phyloP scores from a whole-genome alignment of 2,329 filamentous ascomycete species.

The Microsporum canis region DNA sequence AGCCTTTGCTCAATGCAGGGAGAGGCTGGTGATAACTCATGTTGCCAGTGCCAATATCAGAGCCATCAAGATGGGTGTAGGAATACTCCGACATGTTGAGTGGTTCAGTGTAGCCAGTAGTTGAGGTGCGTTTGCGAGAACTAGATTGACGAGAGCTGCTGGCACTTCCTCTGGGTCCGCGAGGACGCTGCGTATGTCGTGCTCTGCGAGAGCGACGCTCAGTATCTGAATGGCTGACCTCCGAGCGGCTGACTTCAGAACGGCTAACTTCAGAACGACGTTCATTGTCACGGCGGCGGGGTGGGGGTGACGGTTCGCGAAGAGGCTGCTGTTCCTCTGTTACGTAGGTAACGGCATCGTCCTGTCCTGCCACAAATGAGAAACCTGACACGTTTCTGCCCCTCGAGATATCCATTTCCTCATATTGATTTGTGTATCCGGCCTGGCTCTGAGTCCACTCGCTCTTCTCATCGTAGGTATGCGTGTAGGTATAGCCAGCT shows the following conservation, averaged over 20 bases:
- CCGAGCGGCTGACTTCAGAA: neutral
- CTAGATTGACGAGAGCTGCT: conserved; percentile 25
- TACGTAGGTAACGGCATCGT: conserved; percentile 30
- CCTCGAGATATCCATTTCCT: conserved; percentile 29
- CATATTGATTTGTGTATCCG: conserved; percentile 43
- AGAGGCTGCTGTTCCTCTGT: conserved; percentile 25
- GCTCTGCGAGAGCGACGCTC: neutral
- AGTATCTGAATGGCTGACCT: neutral
- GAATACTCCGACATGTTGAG: conserved; percentile 35
- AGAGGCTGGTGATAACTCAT: conserved; percentile 48
- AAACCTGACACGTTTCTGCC: conserved; percentile 29
- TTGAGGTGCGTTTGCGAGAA: conserved; percentile 28
- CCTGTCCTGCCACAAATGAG: conserved; percentile 41
- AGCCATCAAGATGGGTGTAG: conserved; percentile 30
- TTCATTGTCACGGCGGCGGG: conserved; percentile 5
- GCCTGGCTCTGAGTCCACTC: conserved; percentile 16
- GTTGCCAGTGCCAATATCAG: conserved; percentile 37
- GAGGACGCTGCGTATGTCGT: conserved; percentile 10
- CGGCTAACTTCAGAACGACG: neutral
- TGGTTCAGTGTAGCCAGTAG: conserved; percentile 35
- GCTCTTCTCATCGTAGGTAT: conserved; percentile 36
- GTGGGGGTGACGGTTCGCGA: conserved; percentile 10
- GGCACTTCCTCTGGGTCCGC: conserved; percentile 13
- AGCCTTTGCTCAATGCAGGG: conserved; percentile 41
- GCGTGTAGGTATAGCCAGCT: conserved; percentile 11